Base-by-base conservation (phyloP, 1,284 basidiomycete genomes). In the Cryptococcus deneoformans region DNA sequence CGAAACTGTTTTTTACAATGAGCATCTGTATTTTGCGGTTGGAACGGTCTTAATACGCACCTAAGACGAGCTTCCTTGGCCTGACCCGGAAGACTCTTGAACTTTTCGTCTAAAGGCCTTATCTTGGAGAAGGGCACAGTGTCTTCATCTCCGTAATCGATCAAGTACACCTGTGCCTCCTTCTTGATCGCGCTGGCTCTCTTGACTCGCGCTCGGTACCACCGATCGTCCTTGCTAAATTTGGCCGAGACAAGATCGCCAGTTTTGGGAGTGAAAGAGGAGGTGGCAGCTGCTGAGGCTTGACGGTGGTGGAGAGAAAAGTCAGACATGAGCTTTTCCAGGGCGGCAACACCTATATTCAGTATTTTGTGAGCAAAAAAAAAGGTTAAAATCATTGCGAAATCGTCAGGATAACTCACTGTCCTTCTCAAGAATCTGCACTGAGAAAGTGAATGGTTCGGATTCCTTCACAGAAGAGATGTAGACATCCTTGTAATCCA, bases 271-370 rank as follows among this genome's bases (percentile, higher is more conserved):
- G 81, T 79, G 71, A 92, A 94, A 52, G 83, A 83, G 35, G 86
- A 67, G 5, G 83, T 72, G 11, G 65, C 60, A 6, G 83, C 77
- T 5, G 83, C 77, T 5, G 84, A 76, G 16, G 86, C 81, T 42
- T 84, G 84, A 51, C 85, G 84, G 77, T 96, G 90, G 75, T 92
- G 86, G 42, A 89, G 73, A 2, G 90, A 87, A 71, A 99, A 94
- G 61, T 97, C 94, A 51, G 82, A 82, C 95, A 98, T 98, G 62
- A 99, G 82, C 74, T 88, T 87, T 71, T 97, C 94, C 56, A 99
- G 81, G 12, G 89, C 86, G 6, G 88, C 88, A 56, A 94, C 92
- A 56, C 87, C 89, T 90, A 61, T 7, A 37, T 20, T 20, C 20
- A 20, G 20, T 20, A 20, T 20, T 20, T 20, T 20, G 20, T 20